These are phyloP conservation scores for Backusella luteola DNA, from an alignment of 192 early-diverging fungal genomes.

Conservation along the genomic window DNA sequence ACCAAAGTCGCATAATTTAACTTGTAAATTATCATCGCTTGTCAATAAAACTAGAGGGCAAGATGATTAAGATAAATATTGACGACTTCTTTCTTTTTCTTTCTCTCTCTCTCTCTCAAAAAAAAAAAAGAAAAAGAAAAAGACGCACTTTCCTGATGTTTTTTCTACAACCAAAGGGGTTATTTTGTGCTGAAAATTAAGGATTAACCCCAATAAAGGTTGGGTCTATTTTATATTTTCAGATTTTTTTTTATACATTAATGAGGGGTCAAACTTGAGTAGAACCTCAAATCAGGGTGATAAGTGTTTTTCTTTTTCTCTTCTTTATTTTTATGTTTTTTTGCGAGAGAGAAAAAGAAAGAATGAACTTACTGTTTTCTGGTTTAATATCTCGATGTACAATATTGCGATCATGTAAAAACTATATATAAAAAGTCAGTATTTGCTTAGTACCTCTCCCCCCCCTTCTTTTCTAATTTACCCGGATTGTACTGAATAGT, in stretches of 20 bases:
- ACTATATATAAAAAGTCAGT: constrained; percentile 48
- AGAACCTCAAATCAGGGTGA: too few relatives aligned
- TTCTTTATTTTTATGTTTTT: background rate
- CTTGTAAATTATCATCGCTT: constrained; percentile 43
- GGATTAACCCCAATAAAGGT: background rate
- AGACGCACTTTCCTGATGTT: background rate
- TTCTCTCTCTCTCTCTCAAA: background rate
- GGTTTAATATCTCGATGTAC: constrained; percentile 93
- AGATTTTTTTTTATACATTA: background rate
- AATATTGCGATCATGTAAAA: constrained; percentile 79
- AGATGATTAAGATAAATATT: background rate
- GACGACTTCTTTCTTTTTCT: background rate
- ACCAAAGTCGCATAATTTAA: constrained; percentile 95
- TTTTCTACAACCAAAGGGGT: background rate
- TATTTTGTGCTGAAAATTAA: background rate
- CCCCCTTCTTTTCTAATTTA: background rate
- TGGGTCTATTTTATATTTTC: background rate
- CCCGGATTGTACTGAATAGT: constrained; percentile 67
- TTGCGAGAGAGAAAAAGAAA: background rate
- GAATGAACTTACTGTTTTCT: constrained; percentile 46
- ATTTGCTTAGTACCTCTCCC: background rate
- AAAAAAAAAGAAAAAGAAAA: background rate
- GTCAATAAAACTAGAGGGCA: constrained; percentile 41
- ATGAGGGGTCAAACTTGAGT: too few relatives aligned
- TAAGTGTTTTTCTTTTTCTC: background rate